Evolutionary conservation across 768 basidiomycete genomes (phyloP), one percentile per base, ranked within the genome.

Genomic region (Coprinopsis marcescibilis): DNA sequence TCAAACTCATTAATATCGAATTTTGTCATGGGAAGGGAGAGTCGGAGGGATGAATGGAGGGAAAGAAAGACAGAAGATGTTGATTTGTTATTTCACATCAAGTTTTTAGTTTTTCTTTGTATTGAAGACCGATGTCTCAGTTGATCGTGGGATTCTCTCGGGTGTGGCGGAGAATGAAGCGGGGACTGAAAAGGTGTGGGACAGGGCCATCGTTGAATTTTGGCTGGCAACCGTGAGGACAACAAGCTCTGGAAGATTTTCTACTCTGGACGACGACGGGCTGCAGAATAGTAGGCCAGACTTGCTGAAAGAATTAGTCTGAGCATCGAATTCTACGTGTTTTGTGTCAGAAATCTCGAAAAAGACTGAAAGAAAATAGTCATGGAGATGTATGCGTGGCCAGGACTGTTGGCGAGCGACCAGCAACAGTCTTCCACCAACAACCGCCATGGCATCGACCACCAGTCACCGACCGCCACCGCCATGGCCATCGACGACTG

Each of bases 401-500:
- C 38, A 20, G 29, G 8, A 19, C 6, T 23, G 24, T 19, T 21
- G n/a, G 41, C 41, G 14, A 12, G 19, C 7, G 41, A 43, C 24
- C 41, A 43, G 21, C 25, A 42, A 17, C 40, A 41, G 40, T 38
- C 14, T 17, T 25, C 47, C 19, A 3, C 47, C 47, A 15, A 19
- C 39, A 43, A 29, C 41, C 47, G 41, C 33, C 47, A 49, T 42
- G 47, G 5, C 30, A 11, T 38, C 47, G 47, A 43, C 47, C 32
- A 40, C 19, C 58, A 56, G 35, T 54, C 56, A 10, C 30, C 60
- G 37, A 48, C 57, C 34, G 43, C 56, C 34, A 46, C 62, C 25
- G 46, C 65, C 38, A 53, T 63, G 34, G 51, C 57, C 57, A 55
- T 59, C 50, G 66, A 69, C 49, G 70, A 73, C 55, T 76, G 73